Percentiles rank a stretch among this genome's conserved stretches.
Conservation (phyloP, 2,329 filamentous ascomycete species). For the Didymella pinodella region DNA sequence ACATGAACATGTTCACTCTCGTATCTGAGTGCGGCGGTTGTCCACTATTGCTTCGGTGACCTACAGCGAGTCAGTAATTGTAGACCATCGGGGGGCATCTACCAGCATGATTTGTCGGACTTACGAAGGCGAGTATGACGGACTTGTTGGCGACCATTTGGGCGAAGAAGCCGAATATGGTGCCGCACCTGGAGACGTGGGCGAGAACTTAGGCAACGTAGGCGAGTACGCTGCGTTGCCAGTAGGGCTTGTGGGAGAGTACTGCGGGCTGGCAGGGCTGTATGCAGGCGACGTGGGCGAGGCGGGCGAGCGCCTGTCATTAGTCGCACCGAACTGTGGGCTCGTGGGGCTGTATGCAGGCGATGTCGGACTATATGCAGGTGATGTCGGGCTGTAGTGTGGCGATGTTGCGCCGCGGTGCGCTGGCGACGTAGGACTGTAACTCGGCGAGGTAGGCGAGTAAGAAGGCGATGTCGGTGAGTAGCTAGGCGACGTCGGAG, state of each 20-base stretch:
- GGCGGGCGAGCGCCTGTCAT: slow-evolving; percentile 53
- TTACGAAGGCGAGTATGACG: slow-evolving; percentile 57
- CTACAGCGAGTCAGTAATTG: slow-evolving; percentile 37
- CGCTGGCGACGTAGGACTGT: slow-evolving; percentile 64
- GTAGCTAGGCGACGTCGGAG: slow-evolving; percentile 64
- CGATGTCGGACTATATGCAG: slow-evolving; percentile 63
- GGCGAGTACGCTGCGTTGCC: slow-evolving; percentile 59
- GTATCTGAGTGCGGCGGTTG: background rate
- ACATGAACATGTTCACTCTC: slow-evolving; percentile 28
- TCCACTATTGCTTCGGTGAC: slow-evolving; percentile 47
- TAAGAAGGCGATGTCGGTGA: slow-evolving; percentile 63
- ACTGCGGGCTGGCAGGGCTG: slow-evolving; percentile 70
- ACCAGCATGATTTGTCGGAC: slow-evolving; percentile 43
- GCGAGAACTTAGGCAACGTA: slow-evolving; percentile 53
- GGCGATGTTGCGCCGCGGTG: slow-evolving; percentile 50
- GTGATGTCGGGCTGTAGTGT: slow-evolving; percentile 56
- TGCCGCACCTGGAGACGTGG: slow-evolving; percentile 44
- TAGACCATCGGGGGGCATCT: slow-evolving; percentile 11
- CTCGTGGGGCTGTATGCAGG: slow-evolving; percentile 64
- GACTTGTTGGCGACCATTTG: slow-evolving; percentile 56
- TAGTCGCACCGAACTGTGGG: slow-evolving; percentile 50
- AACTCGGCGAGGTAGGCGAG: slow-evolving; percentile 61
- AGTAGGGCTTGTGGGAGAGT: slow-evolving; percentile 64
- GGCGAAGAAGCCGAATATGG: slow-evolving; percentile 38
- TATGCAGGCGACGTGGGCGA: slow-evolving; percentile 75